Conservation (phyloP, 345 rosid genomes). For the Murraya paniculata region DNA sequence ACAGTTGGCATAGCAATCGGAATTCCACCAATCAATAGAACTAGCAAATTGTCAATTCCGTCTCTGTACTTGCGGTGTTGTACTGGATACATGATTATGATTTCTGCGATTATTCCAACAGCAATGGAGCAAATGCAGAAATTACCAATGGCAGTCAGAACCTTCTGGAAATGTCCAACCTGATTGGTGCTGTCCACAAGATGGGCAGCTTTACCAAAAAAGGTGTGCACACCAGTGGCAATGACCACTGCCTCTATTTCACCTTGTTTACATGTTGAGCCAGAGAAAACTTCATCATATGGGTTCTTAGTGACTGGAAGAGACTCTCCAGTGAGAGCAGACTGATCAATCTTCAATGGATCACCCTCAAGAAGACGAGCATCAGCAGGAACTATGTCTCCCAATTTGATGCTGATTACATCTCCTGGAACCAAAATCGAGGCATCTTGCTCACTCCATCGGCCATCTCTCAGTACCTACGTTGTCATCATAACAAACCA, state of each 20-base stretch:
- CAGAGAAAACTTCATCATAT: constrained; percentile 82
- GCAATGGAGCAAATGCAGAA: constrained; percentile 93
- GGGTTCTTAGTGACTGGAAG: constrained; percentile 78
- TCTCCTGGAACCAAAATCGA: constrained; percentile 91
- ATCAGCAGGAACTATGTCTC: constrained; percentile 92
- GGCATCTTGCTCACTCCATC: constrained; percentile 91
- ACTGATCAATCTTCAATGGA: constrained; percentile 88
- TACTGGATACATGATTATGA: constrained; percentile 77
- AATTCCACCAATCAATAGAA: constrained; percentile 88
- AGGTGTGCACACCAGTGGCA: constrained; percentile 93
- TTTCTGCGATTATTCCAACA: constrained; percentile 57
- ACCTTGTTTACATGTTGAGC: constrained; percentile 91
- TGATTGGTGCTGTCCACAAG: constrained; percentile 87
- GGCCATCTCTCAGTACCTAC: constrained; percentile 80
- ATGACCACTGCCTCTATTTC: constrained; percentile 88
- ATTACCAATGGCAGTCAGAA: constrained; percentile 84
- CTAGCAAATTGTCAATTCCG: constrained; percentile 82
- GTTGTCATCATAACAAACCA: not conserved
- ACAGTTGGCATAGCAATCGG: constrained; percentile 97
- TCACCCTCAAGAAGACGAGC: constrained; percentile 96
- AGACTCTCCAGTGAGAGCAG: constrained; percentile 95
- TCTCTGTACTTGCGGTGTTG: constrained; percentile 71
- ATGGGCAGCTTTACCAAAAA: constrained; percentile 97
- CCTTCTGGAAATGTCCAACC: constrained; percentile 88
- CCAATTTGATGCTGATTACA: constrained; percentile 75